Conservation (phyloP, 495 filamentous ascomycete genomes). For the Ascobolus immersus region DNA sequence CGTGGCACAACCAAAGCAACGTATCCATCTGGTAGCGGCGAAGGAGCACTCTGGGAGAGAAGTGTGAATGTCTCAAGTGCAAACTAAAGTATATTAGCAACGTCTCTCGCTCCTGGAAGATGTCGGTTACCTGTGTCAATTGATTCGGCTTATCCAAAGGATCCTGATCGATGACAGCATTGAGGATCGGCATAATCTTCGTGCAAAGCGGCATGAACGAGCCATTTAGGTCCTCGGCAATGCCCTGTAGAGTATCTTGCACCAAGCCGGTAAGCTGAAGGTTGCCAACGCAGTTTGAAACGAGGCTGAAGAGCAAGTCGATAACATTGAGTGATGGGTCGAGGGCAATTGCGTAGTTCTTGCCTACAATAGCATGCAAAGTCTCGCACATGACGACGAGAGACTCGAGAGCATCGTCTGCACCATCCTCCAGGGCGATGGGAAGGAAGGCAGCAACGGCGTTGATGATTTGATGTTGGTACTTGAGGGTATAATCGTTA, state of each 20-base stretch:
- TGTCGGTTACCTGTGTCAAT: constrained; percentile 33
- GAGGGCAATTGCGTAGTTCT: constrained; percentile 47
- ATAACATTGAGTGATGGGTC: constrained; percentile 37
- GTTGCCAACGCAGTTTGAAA: constrained; percentile 63
- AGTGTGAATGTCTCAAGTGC: constrained; percentile 59
- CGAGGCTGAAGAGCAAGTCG: constrained; percentile 70
- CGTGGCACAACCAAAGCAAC: constrained; percentile 68
- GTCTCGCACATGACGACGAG: constrained; percentile 77
- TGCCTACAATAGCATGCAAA: constrained; percentile 52
- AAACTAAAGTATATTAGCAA: constrained; percentile 22
- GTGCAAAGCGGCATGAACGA: constrained; percentile 56
- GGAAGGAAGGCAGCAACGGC: constrained; percentile 56
- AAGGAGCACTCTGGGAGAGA: constrained; percentile 54
- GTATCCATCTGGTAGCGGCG: constrained; percentile 67
- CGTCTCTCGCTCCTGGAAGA: not conserved
- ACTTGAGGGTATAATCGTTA: constrained; percentile 22
- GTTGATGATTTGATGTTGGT: constrained; percentile 48
- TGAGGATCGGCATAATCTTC: constrained; percentile 69
- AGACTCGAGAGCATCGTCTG: constrained; percentile 68
- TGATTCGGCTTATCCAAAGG: constrained; percentile 59
- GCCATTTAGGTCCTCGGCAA: constrained; percentile 42
- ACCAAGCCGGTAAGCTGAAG: constrained; percentile 57
- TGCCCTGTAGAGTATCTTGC: constrained; percentile 71
- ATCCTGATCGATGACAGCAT: constrained; percentile 67
- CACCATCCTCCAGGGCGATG: constrained; percentile 51